A percentile compares a stretch with the other conserved stretches of the same genome.
Evolutionary conservation across 352 stramenopile species (phyloP).

Genomic region (Globisporangium uncinulatum): DNA sequence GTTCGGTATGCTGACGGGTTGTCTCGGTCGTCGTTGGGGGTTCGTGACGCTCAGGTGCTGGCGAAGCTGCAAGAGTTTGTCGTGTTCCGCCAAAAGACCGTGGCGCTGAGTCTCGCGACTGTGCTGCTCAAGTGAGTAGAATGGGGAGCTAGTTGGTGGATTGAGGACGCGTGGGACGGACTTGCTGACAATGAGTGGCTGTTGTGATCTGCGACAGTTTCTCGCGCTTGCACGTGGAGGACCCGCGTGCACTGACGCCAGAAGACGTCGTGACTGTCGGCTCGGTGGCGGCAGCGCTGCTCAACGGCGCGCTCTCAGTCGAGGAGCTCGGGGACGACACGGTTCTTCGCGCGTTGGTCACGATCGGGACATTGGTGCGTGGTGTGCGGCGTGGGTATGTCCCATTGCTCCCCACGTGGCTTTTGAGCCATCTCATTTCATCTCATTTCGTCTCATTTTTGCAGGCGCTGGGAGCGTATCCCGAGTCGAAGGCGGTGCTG

Average conservation of each 20-base stretch:
- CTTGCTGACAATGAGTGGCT: neutral
- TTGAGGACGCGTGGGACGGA: neutral
- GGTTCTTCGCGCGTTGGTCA: constrained; percentile 56
- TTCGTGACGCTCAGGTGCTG: constrained; percentile 23
- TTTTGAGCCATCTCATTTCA: neutral
- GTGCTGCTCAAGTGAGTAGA: constrained; percentile 64
- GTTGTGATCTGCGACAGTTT: constrained; percentile 26
- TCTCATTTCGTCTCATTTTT: too few species aligned
- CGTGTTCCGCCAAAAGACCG: constrained; percentile 52
- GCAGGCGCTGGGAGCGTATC: constrained; percentile 36
- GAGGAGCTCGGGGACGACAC: constrained; percentile 74
- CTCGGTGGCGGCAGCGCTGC: constrained; percentile 39
- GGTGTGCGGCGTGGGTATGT: neutral
- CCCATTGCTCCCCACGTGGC: too few species aligned
- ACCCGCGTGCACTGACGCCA: constrained; percentile 22
- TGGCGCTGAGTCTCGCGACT: constrained; percentile 61
- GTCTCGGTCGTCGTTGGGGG: neutral
- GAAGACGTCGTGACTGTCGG: constrained; percentile 49
- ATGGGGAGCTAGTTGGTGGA: neutral
- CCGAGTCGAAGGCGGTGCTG: constrained; percentile 41
- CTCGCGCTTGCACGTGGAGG: constrained; percentile 28
- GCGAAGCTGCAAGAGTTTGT: constrained; percentile 39
- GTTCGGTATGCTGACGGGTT: too few species aligned
- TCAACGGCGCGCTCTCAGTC: constrained; percentile 45
- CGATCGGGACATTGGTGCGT: constrained; percentile 67